A percentile compares a stretch with the other conserved stretches of the same genome.
These are phyloP conservation scores for Boletus subcaerulescens DNA, from an alignment of 768 basidiomycete genomes.

Conservation along the genomic window DNA sequence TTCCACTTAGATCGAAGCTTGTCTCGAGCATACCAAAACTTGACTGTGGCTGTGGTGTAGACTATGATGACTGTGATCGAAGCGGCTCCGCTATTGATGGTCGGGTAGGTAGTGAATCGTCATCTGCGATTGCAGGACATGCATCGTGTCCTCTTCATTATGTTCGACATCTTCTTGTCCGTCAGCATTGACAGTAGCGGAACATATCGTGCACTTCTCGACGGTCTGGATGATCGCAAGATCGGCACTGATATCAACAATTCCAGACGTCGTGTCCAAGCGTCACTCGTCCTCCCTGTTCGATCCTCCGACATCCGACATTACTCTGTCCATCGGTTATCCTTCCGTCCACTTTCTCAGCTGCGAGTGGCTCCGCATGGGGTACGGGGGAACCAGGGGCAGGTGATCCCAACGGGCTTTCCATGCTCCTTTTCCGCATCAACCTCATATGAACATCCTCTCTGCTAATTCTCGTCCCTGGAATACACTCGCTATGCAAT, in stretches of 20 bases:
- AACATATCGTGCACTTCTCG: constrained; percentile 38
- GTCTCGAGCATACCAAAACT: constrained; percentile 9
- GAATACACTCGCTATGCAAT: no score
- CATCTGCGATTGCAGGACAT: neutral
- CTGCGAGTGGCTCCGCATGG: no score
- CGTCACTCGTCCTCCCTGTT: constrained; percentile 33
- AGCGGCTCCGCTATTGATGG: neutral
- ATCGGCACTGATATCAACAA: constrained; percentile 42
- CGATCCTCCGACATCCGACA: neutral
- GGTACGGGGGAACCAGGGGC: no score
- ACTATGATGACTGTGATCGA: constrained; percentile 1
- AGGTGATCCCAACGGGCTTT: no score
- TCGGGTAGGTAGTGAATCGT: neutral
- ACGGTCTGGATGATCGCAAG: constrained; percentile 48
- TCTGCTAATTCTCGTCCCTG: no score
- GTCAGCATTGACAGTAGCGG: neutral
- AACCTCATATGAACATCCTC: no score
- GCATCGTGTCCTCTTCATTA: neutral
- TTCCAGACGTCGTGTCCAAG: constrained; percentile 36
- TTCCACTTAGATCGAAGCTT: constrained; percentile 24
- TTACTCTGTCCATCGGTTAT: neutral
- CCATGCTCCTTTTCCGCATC: no score
- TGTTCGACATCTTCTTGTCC: neutral
- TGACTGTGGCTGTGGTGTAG: constrained; percentile 8
- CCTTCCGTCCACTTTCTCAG: no score